Conservation (phyloP, 352 stramenopile genomes). For the Phytopythium mirpurense region DNA sequence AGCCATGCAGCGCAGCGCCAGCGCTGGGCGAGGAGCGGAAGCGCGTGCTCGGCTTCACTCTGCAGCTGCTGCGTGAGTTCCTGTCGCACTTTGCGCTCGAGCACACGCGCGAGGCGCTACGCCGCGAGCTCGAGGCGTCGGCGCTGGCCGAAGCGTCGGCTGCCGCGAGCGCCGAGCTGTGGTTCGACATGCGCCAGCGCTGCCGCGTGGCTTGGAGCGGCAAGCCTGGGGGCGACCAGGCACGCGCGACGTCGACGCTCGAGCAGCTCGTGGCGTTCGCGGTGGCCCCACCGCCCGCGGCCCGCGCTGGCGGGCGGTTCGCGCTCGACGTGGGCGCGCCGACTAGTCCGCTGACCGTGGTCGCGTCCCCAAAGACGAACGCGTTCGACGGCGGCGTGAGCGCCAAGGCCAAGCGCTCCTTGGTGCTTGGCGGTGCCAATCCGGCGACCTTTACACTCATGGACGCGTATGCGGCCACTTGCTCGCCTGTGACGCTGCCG, state of each 20-base stretch:
- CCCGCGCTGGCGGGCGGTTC: constrained; percentile 16
- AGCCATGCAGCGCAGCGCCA: too few species aligned
- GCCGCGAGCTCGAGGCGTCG: constrained; percentile 26
- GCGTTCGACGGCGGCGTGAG: constrained; percentile 3
- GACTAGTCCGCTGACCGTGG: constrained; percentile 30
- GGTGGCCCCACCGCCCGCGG: constrained; percentile 11
- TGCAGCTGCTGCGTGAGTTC: constrained; percentile 65
- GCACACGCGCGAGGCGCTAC: constrained; percentile 24
- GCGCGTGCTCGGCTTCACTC: constrained; percentile 19
- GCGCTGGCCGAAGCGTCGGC: not conserved
- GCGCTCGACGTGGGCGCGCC: constrained; percentile 24
- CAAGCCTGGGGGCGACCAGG: too few species aligned
- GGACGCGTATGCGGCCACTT: constrained; percentile 42
- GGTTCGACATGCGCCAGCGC: constrained; percentile 54
- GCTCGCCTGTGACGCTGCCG: constrained; percentile 45
- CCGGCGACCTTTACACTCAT: constrained; percentile 37
- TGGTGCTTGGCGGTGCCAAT: constrained; percentile 6
- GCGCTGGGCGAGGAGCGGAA: not conserved
- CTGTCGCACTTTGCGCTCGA: constrained; percentile 30
- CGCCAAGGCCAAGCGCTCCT: not conserved
- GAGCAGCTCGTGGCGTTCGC: constrained; percentile 52
- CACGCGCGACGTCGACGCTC: constrained; percentile 21
- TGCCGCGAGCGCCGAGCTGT: constrained; percentile 20
- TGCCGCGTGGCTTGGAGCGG: constrained; percentile 34
- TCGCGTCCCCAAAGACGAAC: constrained; percentile 31